Evolutionary conservation across 495 filamentous ascomycete genomes (phyloP).

Genomic region (Achaetomiella virescens): DNA sequence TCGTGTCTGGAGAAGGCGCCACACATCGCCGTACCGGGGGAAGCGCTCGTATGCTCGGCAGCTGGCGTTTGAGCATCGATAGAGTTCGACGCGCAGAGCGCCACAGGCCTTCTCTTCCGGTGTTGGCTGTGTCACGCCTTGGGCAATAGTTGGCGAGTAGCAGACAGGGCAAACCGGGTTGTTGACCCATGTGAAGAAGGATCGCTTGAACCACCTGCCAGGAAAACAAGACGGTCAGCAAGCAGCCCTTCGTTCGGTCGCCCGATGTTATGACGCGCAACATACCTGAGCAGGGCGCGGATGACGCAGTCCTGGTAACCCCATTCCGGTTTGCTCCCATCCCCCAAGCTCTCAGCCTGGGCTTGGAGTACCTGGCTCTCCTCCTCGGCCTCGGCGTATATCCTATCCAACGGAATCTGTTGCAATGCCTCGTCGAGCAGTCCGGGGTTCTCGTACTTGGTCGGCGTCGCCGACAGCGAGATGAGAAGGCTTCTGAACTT

Average conservation of each 20-base stretch:
- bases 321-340: conserved; percentile 79
- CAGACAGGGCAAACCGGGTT: conserved; percentile 83
- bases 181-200: conserved; percentile 95
- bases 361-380: conserved; percentile 81
- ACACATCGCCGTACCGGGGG: conserved; percentile 92
- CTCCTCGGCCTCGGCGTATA: conserved; percentile 92
- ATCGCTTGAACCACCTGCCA: conserved; percentile 85
- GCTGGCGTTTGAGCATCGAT: conserved; percentile 64
- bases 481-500: conserved; percentile 82
- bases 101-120: conserved; percentile 85
- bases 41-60: conserved; percentile 83
- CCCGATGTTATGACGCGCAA: not conserved
- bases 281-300: conserved; percentile 74
- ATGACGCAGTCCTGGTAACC: conserved; percentile 98
- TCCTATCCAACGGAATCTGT: conserved; percentile 78
- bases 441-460: conserved; percentile 94
- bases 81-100: conserved; percentile 80
- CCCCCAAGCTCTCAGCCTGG: conserved; percentile 75
- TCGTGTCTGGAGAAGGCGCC: conserved; percentile 79
- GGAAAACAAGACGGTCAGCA: conserved; percentile 23
- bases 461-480: conserved; percentile 74
- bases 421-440: conserved; percentile 87
- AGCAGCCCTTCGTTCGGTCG: not conserved
- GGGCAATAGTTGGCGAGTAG: conserved; percentile 70
- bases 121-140: conserved; percentile 74